Conservation (phyloP, 1,139 yeast species). For the Kodamaea derodonti region DNA sequence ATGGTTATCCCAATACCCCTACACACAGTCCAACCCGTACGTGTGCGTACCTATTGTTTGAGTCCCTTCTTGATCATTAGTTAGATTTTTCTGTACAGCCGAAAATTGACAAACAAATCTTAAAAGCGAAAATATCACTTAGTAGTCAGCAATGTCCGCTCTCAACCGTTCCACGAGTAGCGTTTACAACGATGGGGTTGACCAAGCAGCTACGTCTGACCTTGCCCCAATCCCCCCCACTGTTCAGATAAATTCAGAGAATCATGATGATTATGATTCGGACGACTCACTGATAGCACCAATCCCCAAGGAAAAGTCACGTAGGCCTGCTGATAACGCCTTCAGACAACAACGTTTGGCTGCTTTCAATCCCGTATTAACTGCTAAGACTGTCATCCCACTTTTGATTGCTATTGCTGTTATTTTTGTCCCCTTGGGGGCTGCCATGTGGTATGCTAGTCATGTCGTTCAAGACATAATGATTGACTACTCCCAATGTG, state of each 20-base stretch:
- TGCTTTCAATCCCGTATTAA: conserved; percentile 72
- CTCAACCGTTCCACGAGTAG: conserved; percentile 6
- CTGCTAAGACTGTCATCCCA: conserved; percentile 88
- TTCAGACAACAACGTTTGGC: conserved; percentile 63
- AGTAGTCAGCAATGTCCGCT: conserved; percentile 1
- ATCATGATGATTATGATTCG: conserved; percentile 29
- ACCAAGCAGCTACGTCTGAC: neutral
- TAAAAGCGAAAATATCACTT: neutral
- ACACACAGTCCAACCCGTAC: no score
- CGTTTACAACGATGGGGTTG: conserved; percentile 2
- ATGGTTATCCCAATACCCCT: no score
- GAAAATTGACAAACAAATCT: conserved; percentile 1
- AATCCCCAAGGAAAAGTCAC: conserved; percentile 32
- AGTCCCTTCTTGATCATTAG: neutral
- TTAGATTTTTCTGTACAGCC: conserved; percentile 1
- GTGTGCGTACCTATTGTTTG: no score
- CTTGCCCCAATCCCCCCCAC: neutral
- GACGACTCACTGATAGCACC: conserved; percentile 21
- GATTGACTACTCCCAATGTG: conserved; percentile 81
- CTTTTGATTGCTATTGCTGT: conserved; percentile 69
- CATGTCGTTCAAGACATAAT: conserved; percentile 69
- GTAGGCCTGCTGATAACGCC: conserved; percentile 56
- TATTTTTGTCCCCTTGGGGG: conserved; percentile 90
- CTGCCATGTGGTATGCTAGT: conserved; percentile 83
- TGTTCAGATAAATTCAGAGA: neutral